These are phyloP conservation scores for Trypanosoma conorhini DNA, from an alignment of 208 protist species.

Conservation along the genomic window DNA sequence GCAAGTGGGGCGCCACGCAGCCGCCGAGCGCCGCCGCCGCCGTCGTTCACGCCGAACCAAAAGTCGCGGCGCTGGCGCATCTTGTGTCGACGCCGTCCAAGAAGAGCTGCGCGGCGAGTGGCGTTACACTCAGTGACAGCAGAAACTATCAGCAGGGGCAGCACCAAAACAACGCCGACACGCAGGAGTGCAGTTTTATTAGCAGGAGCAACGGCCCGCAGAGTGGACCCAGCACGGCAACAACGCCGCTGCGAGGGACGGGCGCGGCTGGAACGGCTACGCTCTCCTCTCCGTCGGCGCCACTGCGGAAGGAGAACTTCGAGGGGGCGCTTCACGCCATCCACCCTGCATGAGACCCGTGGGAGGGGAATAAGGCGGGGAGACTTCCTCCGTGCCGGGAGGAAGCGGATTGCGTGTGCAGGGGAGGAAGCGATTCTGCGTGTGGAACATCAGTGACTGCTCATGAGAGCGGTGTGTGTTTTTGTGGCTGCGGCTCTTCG, in stretches of 20 bases:
- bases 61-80: neutral
- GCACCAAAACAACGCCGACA: neutral
- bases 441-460: too few species aligned
- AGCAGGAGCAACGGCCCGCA: neutral
- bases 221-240: neutral
- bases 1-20: neutral
- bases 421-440: too few species aligned
- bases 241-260: neutral
- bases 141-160: neutral
- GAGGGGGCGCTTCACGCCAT: slow-evolving; percentile 4
- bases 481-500: neutral
- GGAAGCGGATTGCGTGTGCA: neutral
- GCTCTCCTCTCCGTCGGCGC: neutral
- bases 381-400: neutral
- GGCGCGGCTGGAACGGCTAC: neutral
- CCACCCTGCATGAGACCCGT: neutral
- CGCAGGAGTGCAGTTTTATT: too few species aligned
- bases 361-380: too few species aligned
- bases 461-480: neutral
- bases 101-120: neutral
- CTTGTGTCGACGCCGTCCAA: slow-evolving; percentile 2
- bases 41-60: neutral
- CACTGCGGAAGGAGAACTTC: slow-evolving; percentile 15
- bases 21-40: neutral
- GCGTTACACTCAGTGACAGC: neutral